These are phyloP conservation scores for Fremontodendron californicum DNA, from an alignment of 345 rosid genomes.

Conservation along the genomic window DNA sequence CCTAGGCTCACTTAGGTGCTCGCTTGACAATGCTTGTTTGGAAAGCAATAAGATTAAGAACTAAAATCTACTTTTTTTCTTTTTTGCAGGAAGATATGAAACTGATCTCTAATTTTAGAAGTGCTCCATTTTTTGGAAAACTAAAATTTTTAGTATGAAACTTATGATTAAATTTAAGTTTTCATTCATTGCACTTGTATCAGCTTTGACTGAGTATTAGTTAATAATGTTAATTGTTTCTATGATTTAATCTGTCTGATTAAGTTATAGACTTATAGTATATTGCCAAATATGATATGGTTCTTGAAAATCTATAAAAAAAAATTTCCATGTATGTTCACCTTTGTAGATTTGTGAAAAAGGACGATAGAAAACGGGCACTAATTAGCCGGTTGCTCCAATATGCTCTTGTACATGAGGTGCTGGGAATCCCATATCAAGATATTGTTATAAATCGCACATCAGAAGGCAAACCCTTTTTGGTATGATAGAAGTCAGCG, in stretches of 20 bases:
- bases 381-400: conserved; percentile 64
- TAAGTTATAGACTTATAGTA: background rate
- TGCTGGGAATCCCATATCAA: conserved; percentile 37
- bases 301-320: background rate
- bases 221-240: background rate
- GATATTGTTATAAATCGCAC: conserved; percentile 49
- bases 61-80: background rate
- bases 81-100: background rate
- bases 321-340: background rate
- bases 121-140: background rate
- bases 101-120: background rate
- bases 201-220: background rate
- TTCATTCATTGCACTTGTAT: background rate
- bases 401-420: conserved; percentile 42
- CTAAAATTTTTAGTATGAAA: background rate
- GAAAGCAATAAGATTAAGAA: background rate
- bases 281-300: background rate
- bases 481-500: conserved; percentile 32
- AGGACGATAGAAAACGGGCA: conserved; percentile 58
- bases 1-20: background rate
- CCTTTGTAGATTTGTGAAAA: conserved; percentile 41
- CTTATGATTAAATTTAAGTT: background rate
- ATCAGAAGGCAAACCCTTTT: conserved; percentile 59
- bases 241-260: background rate
- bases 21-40: background rate